Evolutionary conservation across 805 yeast genomes (phyloP), one percentile per base, ranked within the genome.

Genomic region (Wickerhamiella vanderwaltii): DNA sequence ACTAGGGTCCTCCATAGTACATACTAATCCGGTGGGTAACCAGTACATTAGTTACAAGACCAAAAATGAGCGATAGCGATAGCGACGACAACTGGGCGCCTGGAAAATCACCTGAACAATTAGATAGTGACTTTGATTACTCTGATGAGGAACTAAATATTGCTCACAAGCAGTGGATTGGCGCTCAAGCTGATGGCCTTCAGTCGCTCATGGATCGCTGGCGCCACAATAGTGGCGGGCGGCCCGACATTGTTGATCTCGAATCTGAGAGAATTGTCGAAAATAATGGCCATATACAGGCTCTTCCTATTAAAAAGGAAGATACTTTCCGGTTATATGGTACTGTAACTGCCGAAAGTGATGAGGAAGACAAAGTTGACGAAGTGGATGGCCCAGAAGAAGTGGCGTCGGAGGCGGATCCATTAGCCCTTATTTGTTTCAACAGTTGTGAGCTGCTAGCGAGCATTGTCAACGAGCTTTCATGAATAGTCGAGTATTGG

Each of bases 211-310:
- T 33, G 18, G 19, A 22, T 22, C 25, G 36, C 15, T 33, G 36
- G 36, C 36, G 36, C 36, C 36, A 33, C 25, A 17, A 19, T 33
- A 17, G 18, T 16, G 26, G 26, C 11, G 36, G 36, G 17, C 26
- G 17, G 18, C 26, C 66, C 11, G 69, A 65, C 45, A 49, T 64
- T 5, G 54, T 66, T 11, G 86, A 82, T 54, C 51, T 82, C 17
- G 53, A 55, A 7, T 74, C 85, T 0, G 87, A 88, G 0, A 65
- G 69, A 43, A 69, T 82, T 1, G 56, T 76, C 1, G 70, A 64
- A 24, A 86, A 82, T 51, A 68, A 72, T 40, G 94, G 94, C 2
- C 93, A 82, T 57, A 50, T 82, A 17, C 59, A 70, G 43, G 69
- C 77, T 2, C 51, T 78, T 43, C 44, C 25, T 73, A 80, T 45